Percentiles rank a stretch among this genome's conserved stretches.
These are phyloP conservation scores for Monascus purpureus DNA, from an alignment of 495 filamentous ascomycete genomes.

Conservation along the genomic window DNA sequence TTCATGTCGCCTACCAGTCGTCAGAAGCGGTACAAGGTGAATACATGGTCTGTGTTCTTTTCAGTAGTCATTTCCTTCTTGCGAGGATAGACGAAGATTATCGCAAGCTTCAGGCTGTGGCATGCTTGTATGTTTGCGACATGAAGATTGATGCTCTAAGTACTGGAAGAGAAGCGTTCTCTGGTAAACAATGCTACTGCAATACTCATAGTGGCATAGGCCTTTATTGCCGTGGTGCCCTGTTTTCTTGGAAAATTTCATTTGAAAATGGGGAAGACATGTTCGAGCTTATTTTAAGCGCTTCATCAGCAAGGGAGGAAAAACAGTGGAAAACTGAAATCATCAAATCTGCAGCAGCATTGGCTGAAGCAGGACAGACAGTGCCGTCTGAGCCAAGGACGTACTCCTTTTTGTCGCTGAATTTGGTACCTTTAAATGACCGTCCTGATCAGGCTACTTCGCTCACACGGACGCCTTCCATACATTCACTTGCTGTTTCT, in stretches of 20 bases:
- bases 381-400: slow-evolving; percentile 14
- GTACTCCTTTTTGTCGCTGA: slow-evolving; percentile 44
- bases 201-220: slow-evolving; percentile 31
- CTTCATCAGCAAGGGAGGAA: slow-evolving; percentile 73
- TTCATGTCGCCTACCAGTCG: slow-evolving; percentile 73
- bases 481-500: slow-evolving; percentile 61
- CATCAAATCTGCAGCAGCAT: slow-evolving; percentile 16
- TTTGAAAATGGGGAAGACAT: slow-evolving; percentile 65
- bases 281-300: slow-evolving; percentile 78
- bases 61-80: slow-evolving; percentile 66
- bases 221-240: slow-evolving; percentile 69
- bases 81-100: slow-evolving; percentile 48
- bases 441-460: slow-evolving; percentile 59
- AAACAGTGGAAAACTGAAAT: slow-evolving; percentile 50
- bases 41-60: slow-evolving; percentile 82
- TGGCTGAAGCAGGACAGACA: slow-evolving; percentile 11
- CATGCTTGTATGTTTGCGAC: slow-evolving; percentile 56
- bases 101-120: slow-evolving; percentile 55
- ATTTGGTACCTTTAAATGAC: slow-evolving; percentile 60
- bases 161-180: slow-evolving; percentile 77
- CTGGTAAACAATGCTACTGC: slow-evolving; percentile 3
- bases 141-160: slow-evolving; percentile 61
- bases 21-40: slow-evolving; percentile 50
- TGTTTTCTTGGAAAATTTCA: slow-evolving; percentile 85
- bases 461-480: slow-evolving; percentile 61